Percentiles rank a stretch among this genome's conserved stretches.
These are phyloP conservation scores for Beauveria pseudobassiana DNA, from an alignment of 2,329 filamentous ascomycete genomes.

Conservation along the genomic window DNA sequence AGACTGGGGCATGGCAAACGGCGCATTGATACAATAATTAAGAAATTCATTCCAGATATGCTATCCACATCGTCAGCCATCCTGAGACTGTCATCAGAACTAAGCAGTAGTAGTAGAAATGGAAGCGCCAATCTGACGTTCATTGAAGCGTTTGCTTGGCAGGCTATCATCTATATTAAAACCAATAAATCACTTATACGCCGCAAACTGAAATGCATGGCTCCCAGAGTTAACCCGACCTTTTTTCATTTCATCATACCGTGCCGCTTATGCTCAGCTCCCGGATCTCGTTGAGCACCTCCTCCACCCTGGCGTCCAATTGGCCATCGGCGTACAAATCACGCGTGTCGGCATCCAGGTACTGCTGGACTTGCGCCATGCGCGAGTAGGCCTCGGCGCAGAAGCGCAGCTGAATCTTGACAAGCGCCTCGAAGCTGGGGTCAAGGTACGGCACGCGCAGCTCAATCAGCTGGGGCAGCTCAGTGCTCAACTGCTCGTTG, in stretches of 20 bases:
- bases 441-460: slow-evolving; percentile 94
- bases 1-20: background rate
- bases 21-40: background rate
- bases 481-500: slow-evolving; percentile 89
- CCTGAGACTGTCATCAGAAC: too few species aligned
- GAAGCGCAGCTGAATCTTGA: slow-evolving; percentile 97
- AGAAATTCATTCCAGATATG: background rate
- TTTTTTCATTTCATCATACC: slow-evolving; percentile 34
- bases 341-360: slow-evolving; percentile 87
- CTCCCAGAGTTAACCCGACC: background rate
- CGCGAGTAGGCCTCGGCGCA: slow-evolving; percentile 95
- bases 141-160: background rate
- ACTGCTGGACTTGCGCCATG: slow-evolving; percentile 99
- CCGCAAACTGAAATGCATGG: slow-evolving; percentile 4
- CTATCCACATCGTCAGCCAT: too few species aligned
- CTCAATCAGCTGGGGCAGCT: slow-evolving; percentile 93
- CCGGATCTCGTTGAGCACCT: slow-evolving; percentile 93
- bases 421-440: slow-evolving; percentile 91
- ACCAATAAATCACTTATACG: slow-evolving; percentile 4
- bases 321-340: slow-evolving; percentile 95
- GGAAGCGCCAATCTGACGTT: background rate
- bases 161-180: slow-evolving; percentile 4
- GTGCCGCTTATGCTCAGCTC: slow-evolving; percentile 86
- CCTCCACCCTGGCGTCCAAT: slow-evolving; percentile 83
- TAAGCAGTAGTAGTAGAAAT: background rate